A percentile compares a stretch with the other conserved stretches of the same genome.
phyloP scores from a whole-genome alignment of 1,284 basidiomycete genomes.

The Ustilago hordei region DNA sequence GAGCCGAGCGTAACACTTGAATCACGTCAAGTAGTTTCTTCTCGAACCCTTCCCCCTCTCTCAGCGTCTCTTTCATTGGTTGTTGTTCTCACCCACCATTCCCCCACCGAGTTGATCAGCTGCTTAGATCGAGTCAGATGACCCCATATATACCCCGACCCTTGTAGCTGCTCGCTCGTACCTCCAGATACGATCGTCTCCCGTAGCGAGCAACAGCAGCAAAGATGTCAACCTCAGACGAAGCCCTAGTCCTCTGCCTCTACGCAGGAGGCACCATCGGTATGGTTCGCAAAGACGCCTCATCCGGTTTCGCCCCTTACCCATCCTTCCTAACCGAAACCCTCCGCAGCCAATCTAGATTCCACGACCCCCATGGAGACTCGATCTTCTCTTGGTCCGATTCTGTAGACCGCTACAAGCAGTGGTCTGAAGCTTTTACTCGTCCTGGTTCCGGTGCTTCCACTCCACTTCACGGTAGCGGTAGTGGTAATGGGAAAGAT shows the following conservation, averaged over 20 bases:
- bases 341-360: slow-evolving; percentile 82
- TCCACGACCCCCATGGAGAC: slow-evolving; percentile 78
- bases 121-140: slow-evolving; percentile 4
- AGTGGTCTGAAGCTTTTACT: slow-evolving; percentile 61
- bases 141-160: slow-evolving; percentile 4
- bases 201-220: neutral
- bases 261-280: slow-evolving; percentile 85
- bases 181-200: neutral
- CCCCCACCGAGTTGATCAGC: neutral
- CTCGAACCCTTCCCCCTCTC: neutral
- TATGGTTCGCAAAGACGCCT: slow-evolving; percentile 70
- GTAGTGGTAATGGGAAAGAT: slow-evolving; percentile 8
- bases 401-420: slow-evolving; percentile 62
- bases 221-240: slow-evolving; percentile 41
- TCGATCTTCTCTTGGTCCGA: slow-evolving; percentile 66
- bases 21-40: neutral
- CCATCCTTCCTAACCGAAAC: slow-evolving; percentile 82
- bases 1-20: slow-evolving; percentile 10
- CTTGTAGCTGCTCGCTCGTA: neutral
- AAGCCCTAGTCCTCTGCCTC: slow-evolving; percentile 79
- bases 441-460: slow-evolving; percentile 51
- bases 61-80: slow-evolving; percentile 3
- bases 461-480: slow-evolving; percentile 26
- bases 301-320: slow-evolving; percentile 82
- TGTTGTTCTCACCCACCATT: neutral